A percentile compares a stretch with the other conserved stretches of the same genome.
phyloP scores from a whole-genome alignment of 2,329 filamentous ascomycete species.

The Westerdykella aurantiaca region DNA sequence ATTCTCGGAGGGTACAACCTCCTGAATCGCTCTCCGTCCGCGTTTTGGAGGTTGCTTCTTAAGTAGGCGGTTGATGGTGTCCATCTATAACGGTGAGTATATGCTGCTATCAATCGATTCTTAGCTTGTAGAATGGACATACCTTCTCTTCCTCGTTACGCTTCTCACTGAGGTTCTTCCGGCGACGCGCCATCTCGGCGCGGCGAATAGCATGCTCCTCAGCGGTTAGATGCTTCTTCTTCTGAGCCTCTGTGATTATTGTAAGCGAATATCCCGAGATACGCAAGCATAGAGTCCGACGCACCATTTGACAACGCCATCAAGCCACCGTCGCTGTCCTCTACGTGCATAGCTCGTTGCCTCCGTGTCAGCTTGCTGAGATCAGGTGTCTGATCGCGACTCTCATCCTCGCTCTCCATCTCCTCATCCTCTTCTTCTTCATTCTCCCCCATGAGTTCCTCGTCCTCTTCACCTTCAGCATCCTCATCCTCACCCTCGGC shows the following conservation, averaged over 20 bases:
- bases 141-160: conserved; percentile 75
- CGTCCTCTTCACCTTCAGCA: conserved; percentile 30
- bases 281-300: conserved; percentile 11
- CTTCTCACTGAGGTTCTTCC: conserved; percentile 70
- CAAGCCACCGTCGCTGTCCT: conserved; percentile 46
- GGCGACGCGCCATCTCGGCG: conserved; percentile 66
- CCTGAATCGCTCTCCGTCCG: conserved; percentile 44
- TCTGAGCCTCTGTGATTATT: conserved; percentile 53
- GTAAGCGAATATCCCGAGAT: conserved; percentile 8
- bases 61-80: conserved; percentile 84
- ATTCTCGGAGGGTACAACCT: conserved; percentile 45
- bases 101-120: not conserved
- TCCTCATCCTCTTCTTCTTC: conserved; percentile 36
- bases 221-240: conserved; percentile 66
- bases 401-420: conserved; percentile 51
- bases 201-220: conserved; percentile 69
- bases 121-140: conserved; percentile 7
- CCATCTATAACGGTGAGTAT: conserved; percentile 55
- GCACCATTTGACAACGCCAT: conserved; percentile 53
- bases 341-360: conserved; percentile 55
- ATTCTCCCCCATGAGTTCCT: conserved; percentile 28
- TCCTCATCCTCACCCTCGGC: conserved; percentile 38
- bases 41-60: conserved; percentile 77
- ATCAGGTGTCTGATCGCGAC: conserved; percentile 56
- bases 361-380: conserved; percentile 62